Evolutionary conservation across 805 yeast species (phyloP), one percentile per base, ranked within the genome.

Genomic region (Wickerhamiella shivajii): DNA sequence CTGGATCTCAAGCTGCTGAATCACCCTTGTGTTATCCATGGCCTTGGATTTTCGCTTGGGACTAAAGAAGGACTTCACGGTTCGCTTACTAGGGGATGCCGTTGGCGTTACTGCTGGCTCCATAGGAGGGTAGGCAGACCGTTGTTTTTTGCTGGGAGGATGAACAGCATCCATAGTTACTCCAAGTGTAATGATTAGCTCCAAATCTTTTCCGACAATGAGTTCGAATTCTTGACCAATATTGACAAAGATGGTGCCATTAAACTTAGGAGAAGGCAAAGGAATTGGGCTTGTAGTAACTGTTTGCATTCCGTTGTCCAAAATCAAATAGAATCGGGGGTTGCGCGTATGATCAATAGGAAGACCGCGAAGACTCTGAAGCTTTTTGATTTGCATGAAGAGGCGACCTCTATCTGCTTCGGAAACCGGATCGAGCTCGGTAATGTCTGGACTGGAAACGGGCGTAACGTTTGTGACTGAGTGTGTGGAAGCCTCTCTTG

Each of bases 211-310:
- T 13, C 67, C 71, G 17, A 77, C 77, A 3, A 74, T 62, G 42
- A 77, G 58, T 52, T 83, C 95, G 51, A 81, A 81, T 48, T 85
- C 95, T 47, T 78, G 81, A 25, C 46, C 46, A 17, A 47, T 40
- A 18, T 35, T 37, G 3, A 43, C 44, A 7, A 33, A 27, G 10
- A 42, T 24, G 7, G 29, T 27, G 6, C 38, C 46, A 12, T 31
- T 34, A 26, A 41, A 29, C 7, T 40, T 40, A 1, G 47, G 39
- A 3, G 42, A 24, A 6, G 47, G 40, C 4, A 47, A 36, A 3
- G 47, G 36, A 5, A 39, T 18, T 3, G 46, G 33, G 13, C 44
- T 45, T 1, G 52, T 47, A 3, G 44, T 38, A 4, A 47, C 52
- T 1, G 49, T 41, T 27, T 47, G 50, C 29, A 46, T 22, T n/a